Evolutionary conservation across 2,329 filamentous ascomycete species (phyloP).

Genomic region (Fusarium protoensiforme): DNA sequence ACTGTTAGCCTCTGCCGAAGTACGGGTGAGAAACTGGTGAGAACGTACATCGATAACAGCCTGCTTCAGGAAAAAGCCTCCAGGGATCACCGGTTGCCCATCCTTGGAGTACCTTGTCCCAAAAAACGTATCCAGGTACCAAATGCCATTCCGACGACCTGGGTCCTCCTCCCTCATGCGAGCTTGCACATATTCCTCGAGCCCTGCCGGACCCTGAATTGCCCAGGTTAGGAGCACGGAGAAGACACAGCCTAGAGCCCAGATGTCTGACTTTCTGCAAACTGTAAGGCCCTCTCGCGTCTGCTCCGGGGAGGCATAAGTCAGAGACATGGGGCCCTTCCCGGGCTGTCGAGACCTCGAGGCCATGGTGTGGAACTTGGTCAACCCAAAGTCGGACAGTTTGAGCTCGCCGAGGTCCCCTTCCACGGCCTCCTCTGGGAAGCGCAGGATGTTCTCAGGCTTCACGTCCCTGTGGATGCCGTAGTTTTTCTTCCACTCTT

Average conservation of each 20-base stretch:
- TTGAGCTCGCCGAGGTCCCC: background rate
- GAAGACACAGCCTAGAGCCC: conserved; percentile 10
- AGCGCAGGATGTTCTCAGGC: background rate
- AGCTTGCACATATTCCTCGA: background rate
- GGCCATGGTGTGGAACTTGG: background rate
- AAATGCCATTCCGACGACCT: background rate
- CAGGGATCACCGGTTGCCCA: too few species aligned
- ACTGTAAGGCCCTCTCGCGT: accelerated
- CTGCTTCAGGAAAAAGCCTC: background rate
- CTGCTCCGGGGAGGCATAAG: background rate
- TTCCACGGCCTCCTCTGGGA: background rate
- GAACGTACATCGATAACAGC: background rate
- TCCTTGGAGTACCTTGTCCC: background rate
- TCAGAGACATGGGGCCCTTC: accelerated
- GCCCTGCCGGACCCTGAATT: background rate
- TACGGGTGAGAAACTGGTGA: background rate
- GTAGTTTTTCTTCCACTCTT: background rate
- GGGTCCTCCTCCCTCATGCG: background rate
- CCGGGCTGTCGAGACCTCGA: background rate
- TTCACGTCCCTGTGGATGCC: conserved; percentile 5
- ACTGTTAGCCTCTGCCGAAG: background rate
- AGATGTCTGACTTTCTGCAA: background rate
- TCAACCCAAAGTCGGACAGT: conserved; percentile 3
- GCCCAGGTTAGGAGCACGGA: background rate
- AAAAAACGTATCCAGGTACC: background rate